Conservation (phyloP, 495 filamentous ascomycete species). For the Neurospora cerealis region DNA sequence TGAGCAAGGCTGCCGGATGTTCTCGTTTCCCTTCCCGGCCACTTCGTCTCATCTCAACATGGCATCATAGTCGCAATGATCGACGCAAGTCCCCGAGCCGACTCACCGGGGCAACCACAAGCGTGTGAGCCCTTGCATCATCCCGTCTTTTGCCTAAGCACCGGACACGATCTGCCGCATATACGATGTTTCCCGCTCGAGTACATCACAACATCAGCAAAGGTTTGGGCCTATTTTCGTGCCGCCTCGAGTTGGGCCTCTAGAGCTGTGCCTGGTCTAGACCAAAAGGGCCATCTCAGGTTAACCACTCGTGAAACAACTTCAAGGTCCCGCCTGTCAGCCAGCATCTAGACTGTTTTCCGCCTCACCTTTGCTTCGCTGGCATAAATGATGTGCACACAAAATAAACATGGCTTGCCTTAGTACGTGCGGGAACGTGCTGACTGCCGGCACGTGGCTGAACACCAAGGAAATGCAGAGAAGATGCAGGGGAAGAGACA, state of each 20-base stretch:
- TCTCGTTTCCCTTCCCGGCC: background rate
- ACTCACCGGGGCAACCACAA: background rate
- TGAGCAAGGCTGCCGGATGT: background rate
- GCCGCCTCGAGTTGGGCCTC: background rate
- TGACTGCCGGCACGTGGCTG: background rate
- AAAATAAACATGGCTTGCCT: background rate
- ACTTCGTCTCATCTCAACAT: background rate
- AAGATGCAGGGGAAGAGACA: background rate
- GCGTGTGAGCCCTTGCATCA: background rate
- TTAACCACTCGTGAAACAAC: background rate
- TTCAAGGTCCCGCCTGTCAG: background rate
- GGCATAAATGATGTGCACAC: background rate
- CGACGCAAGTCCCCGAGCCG: background rate
- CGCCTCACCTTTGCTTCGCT: background rate
- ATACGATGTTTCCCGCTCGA: background rate
- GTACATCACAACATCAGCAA: background rate
- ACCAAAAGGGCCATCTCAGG: background rate
- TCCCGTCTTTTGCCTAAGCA: background rate
- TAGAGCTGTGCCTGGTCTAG: background rate
- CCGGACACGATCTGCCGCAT: background rate
- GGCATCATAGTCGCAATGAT: background rate
- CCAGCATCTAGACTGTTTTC: background rate
- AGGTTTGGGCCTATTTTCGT: background rate
- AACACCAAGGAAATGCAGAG: background rate
- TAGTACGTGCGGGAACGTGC: background rate